Percentiles rank a stretch among this genome's conserved stretches.
These are phyloP conservation scores for Podospora comata DNA, from an alignment of 495 filamentous ascomycete species.

Conservation along the genomic window DNA sequence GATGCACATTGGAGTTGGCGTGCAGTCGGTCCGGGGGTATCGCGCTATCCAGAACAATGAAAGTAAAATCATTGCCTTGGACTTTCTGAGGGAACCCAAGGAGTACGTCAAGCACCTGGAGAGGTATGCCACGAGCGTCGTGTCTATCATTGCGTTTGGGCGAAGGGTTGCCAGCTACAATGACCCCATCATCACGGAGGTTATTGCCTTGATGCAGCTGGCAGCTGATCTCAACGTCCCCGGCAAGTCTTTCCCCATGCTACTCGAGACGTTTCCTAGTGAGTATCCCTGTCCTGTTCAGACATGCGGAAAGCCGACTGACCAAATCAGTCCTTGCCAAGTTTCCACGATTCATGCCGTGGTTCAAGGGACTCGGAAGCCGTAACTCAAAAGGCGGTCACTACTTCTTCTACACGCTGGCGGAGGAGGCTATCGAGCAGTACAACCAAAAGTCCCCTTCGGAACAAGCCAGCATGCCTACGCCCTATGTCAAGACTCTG, in stretches of 20 bases:
- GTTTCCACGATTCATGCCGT: conserved; percentile 56
- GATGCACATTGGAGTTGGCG: conserved; percentile 58
- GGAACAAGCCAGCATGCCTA: conserved; percentile 43
- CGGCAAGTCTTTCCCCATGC: conserved; percentile 59
- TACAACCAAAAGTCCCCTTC: conserved; percentile 40
- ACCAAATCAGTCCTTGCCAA: conserved; percentile 44
- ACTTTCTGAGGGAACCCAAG: conserved; percentile 46
- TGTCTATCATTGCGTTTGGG: conserved; percentile 62
- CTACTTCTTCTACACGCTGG: conserved; percentile 56
- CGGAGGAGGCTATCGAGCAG: conserved; percentile 51
- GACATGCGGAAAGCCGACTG: background rate
- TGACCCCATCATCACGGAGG: conserved; percentile 58
- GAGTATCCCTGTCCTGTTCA: conserved; percentile 17
- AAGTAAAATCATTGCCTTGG: conserved; percentile 49
- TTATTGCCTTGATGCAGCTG: conserved; percentile 62
- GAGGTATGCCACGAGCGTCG: conserved; percentile 61
- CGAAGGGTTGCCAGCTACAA: conserved; percentile 56
- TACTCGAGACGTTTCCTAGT: conserved; percentile 57
- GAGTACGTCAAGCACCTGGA: conserved; percentile 62
- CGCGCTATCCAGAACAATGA: conserved; percentile 60
- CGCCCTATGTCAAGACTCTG: conserved; percentile 51
- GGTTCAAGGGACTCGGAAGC: conserved; percentile 56
- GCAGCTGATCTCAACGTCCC: conserved; percentile 64
- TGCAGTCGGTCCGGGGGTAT: conserved; percentile 59
- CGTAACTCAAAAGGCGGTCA: conserved; percentile 42